These are phyloP conservation scores for Jaapia argillacea DNA, from an alignment of 768 basidiomycete species.

Conservation along the genomic window DNA sequence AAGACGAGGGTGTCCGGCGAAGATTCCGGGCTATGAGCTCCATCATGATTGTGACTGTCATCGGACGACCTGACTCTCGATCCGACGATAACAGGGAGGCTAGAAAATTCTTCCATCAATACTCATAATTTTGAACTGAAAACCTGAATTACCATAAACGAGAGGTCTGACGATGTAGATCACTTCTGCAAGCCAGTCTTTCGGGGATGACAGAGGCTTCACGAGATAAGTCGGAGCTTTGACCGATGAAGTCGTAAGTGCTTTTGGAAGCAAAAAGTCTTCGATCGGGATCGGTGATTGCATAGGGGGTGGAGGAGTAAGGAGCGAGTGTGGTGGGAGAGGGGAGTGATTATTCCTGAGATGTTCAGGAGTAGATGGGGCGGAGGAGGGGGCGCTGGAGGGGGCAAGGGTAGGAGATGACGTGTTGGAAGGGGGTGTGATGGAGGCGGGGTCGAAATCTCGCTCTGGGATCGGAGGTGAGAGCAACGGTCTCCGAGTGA, in stretches of 20 bases:
- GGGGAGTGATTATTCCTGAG: conserved; percentile 69
- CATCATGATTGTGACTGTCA: conserved; percentile 54
- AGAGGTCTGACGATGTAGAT: conserved; percentile 68
- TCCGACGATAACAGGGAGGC: conserved; percentile 31
- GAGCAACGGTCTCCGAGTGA: conserved; percentile 70
- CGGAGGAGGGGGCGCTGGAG: conserved; percentile 41
- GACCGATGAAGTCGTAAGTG: conserved; percentile 62
- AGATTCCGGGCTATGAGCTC: conserved; percentile 70
- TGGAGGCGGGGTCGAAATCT: conserved; percentile 71
- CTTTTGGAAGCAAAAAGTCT: conserved; percentile 77
- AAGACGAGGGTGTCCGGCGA: conserved; percentile 54
- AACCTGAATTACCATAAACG: conserved; percentile 54
- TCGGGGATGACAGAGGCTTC: conserved; percentile 44
- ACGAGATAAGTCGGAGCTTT: conserved; percentile 63
- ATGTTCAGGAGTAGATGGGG: conserved; percentile 65
- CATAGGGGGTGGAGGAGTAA: conserved; percentile 40
- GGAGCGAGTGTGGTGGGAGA: conserved; percentile 52
- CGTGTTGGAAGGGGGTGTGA: conserved; percentile 41
- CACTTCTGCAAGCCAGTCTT: conserved; percentile 68
- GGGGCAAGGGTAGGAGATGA: conserved; percentile 54
- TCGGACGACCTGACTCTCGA: conserved; percentile 44
- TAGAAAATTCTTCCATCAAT: conserved; percentile 6
- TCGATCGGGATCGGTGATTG: conserved; percentile 53
- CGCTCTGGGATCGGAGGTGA: conserved; percentile 79
- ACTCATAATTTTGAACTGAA: conserved; percentile 1